Conservation (phyloP, 148 eudicot genomes). For the Talinum fruticosum region DNA sequence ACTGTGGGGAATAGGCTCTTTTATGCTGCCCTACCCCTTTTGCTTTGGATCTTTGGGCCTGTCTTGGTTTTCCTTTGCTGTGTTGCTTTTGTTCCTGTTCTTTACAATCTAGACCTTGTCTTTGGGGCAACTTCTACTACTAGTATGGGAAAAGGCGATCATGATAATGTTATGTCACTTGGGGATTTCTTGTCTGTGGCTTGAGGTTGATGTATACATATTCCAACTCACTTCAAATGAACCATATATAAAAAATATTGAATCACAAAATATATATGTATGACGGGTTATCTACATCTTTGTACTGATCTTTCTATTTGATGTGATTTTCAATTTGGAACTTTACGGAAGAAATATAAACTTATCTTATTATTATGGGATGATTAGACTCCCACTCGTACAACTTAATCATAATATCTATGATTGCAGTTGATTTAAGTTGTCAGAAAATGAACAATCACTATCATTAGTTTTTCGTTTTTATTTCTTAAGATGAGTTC, state of each 20-base stretch:
- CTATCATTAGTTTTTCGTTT: too few species aligned
- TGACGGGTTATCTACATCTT: neutral
- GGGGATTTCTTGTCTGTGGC: conserved; percentile 19
- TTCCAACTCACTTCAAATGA: neutral
- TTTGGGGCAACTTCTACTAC: neutral
- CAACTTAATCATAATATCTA: neutral
- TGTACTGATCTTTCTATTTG: neutral
- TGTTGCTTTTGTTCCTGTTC: conserved; percentile 30
- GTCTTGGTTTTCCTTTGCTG: conserved; percentile 30
- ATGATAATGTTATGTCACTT: conserved; percentile 13
- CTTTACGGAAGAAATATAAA: neutral
- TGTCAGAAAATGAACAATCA: too few species aligned
- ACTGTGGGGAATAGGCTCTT: conserved; percentile 38
- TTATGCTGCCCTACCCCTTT: conserved; percentile 36
- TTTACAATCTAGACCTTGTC: conserved; percentile 36
- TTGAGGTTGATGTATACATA: conserved; percentile 3
- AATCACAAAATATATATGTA: neutral
- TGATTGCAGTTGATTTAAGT: too few species aligned
- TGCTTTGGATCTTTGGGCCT: conserved; percentile 44
- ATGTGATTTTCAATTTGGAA: neutral
- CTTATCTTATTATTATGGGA: neutral
- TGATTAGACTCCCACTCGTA: neutral
- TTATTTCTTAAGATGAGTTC: too few species aligned
- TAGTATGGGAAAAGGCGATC: conserved; percentile 21
- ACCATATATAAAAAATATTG: neutral